Base-by-base conservation (phyloP, 2,329 filamentous ascomycete species). In the Penicillium sp. region DNA sequence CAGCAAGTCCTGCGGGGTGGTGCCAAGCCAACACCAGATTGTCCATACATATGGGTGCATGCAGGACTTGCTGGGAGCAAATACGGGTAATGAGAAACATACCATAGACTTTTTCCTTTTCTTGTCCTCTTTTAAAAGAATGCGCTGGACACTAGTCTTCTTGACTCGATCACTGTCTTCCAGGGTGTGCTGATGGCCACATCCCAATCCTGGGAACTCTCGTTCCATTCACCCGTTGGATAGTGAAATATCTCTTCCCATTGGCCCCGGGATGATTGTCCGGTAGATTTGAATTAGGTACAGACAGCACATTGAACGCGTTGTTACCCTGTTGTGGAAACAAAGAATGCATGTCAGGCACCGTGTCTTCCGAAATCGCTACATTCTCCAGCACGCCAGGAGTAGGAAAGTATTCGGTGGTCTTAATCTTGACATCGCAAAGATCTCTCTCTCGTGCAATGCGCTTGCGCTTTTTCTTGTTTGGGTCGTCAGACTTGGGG, bases 401-500 rank as follows among this genome's bases (percentile, higher is more conserved):
- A 11, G 69, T 70, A 43, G 88, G 85, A 57, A 89, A 89, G 77
- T 91, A 91, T 75, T 93, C 90, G 2, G 89, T 92, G 61, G 93
- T 91, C 75, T 93, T 93, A 74, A 93, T 92, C 78, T 93, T 93
- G 65, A 93, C 90, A 74, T 93, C 90, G 73, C 91, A 94, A n/a
- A 93, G 82, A 76, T 93, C 89, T 13, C 89, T 83, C 74, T 91
- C 87, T 45, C 91, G 83, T n/a, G 88, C 88, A 38, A 84, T 87
- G 28, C 91, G 87, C 76, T 92, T 93, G 40, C 91, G 84, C 76
- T 92, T 93, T 82, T 92, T 93, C 80, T 92, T 93, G 73, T 87
- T 88, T 0, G 91, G 90, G 68, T 93, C 90, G 51, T 90, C 86
- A 0, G 89, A 91, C 74, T 93, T 93, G 61, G 89, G 88, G 4